Evolutionary conservation across 2,329 filamentous ascomycete genomes (phyloP), one percentile per base, ranked within the genome.

Genomic region (Dothistroma septosporum): DNA sequence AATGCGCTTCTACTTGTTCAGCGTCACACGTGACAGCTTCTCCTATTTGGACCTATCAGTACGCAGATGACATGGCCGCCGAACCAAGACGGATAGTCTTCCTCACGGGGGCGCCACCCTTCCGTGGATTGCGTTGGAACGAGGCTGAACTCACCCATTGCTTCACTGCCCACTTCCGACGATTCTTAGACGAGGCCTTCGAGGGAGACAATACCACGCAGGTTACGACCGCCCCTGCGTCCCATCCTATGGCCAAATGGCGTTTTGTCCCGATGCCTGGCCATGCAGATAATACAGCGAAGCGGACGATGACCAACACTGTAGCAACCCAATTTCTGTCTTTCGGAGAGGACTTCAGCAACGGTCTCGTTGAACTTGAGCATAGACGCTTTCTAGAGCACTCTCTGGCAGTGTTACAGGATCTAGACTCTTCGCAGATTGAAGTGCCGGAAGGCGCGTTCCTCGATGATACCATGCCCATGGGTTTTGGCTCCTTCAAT

Each of bases 361-460:
- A 41, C 21, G 52, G 35, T 16, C 21, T 55, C 48, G 46, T 22
- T 47, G 46, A 59, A 14, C 47, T 62, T 14, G 74, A 76, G 53
- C 77, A 78, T 9, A 72, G 84, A 3, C 82, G 87, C 59, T 95
- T 94, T 73, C 89, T 91, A 68, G 85, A 94, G 64, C 85, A 93
- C 69, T 94, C 91, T 0, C 82, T 95, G 53, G 83, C 86, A 1
- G 77, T 88, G 14, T 85, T 95, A 71, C 82, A 90, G 64, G 83
- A 85, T 14, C 74, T 88, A 4, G 75, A 83, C 0, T 88, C 86
- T 0, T 89, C 87, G 1, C 83, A 88, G 61, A 76, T 87, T 14
- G 66, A 66, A 1, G 57, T 59, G 19, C 59, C 66, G 11, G 57
- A 65, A 19, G 62, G 66, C 12, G 67, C 64, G 72, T 58, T 61